These are phyloP conservation scores for Dillenia suffruticosa DNA, from an alignment of 164 flowering plant genomes.

Conservation along the genomic window DNA sequence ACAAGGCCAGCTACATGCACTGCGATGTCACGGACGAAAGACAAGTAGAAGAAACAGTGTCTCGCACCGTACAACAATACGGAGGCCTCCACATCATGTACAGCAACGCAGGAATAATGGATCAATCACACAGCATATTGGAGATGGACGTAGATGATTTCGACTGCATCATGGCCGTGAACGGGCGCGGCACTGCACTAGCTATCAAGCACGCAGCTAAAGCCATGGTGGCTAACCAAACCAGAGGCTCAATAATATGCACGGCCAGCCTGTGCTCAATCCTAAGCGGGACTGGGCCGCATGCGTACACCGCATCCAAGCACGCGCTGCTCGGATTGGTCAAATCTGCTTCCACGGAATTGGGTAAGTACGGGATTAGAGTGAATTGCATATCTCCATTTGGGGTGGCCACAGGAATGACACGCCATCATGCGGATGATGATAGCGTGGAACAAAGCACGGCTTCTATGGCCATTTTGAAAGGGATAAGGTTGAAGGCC, in stretches of 20 bases:
- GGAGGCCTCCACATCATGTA: conserved; percentile 24
- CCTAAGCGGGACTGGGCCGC: conserved; percentile 13
- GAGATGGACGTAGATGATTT: conserved; percentile 15
- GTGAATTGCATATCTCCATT: conserved; percentile 16
- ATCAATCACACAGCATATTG: conserved; percentile 2
- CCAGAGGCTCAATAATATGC: conserved; percentile 22
- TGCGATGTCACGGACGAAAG: conserved; percentile 33
- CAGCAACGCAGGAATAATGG: conserved; percentile 32
- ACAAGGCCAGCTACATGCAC: conserved; percentile 11
- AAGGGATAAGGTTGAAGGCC: conserved; percentile 3
- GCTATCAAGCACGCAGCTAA: conserved; percentile 22
- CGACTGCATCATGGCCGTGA: conserved; percentile 14
- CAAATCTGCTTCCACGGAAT: conserved; percentile 12
- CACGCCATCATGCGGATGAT: too few species aligned
- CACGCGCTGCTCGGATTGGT: conserved; percentile 28
- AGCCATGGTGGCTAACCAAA: conserved; percentile 19
- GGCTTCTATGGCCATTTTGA: conserved; percentile 3
- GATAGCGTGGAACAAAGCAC: too few species aligned
- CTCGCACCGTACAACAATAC: conserved; percentile 9
- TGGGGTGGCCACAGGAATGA: conserved; percentile 7
- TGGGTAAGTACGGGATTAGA: conserved; percentile 29
- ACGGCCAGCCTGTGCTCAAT: conserved; percentile 21
- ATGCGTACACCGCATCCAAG: conserved; percentile 21
- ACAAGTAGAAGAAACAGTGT: conserved; percentile 17
- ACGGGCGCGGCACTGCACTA: conserved; percentile 12